Conservation (phyloP, 2,329 filamentous ascomycete genomes). For the Trichoderma hamatum region DNA sequence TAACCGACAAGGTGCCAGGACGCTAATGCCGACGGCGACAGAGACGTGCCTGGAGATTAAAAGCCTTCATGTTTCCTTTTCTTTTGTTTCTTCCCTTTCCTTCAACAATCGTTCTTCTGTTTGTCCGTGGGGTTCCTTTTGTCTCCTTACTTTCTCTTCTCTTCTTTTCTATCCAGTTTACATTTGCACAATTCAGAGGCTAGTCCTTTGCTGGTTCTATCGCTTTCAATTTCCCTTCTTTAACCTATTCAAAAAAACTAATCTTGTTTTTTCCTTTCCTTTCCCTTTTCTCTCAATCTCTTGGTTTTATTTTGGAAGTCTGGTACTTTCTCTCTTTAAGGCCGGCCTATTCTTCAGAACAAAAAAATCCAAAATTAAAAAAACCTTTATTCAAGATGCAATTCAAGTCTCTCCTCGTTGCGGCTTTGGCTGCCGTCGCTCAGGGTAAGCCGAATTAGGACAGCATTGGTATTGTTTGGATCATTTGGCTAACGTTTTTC, state of each 20-base stretch:
- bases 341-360: constrained; percentile 32
- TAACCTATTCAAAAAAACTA: constrained; percentile 9
- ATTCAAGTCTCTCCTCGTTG: constrained; percentile 51
- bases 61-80: constrained; percentile 34
- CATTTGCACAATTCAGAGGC: constrained; percentile 32
- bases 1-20: constrained; percentile 14
- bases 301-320: constrained; percentile 28
- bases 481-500: background rate
- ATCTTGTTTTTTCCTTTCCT: constrained; percentile 30
- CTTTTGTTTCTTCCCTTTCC: constrained; percentile 30
- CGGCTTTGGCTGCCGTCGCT: constrained; percentile 52
- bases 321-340: constrained; percentile 29
- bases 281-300: constrained; percentile 34
- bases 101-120: constrained; percentile 34
- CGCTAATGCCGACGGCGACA: constrained; percentile 1
- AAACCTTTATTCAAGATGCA: constrained; percentile 51
- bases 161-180: constrained; percentile 35
- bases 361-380: constrained; percentile 1
- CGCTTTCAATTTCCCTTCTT: constrained; percentile 30
- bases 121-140: constrained; percentile 36
- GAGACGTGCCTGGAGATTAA: constrained; percentile 25
- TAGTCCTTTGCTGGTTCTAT: constrained; percentile 41
- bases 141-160: constrained; percentile 34
- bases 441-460: constrained; percentile 44
- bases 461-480: background rate